Evolutionary conservation across 2,329 filamentous ascomycete species (phyloP), one percentile per base, ranked within the genome.

Genomic region (Ceratocystis huliohia): DNA sequence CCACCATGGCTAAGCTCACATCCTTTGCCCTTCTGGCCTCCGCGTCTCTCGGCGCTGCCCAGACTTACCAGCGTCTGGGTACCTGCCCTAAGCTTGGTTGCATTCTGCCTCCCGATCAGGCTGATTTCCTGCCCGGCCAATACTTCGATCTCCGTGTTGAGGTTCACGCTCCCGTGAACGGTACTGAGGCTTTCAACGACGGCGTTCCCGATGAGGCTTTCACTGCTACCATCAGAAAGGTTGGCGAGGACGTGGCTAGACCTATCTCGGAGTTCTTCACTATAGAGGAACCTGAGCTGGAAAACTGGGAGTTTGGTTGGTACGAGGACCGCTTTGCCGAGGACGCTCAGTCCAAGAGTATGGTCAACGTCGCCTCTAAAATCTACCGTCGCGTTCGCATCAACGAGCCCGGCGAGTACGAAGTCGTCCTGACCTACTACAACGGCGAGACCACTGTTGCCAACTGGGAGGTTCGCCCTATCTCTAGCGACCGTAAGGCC

Each of bases 231-330:
- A 87, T 94, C 70, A 78, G 80, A 67, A 91, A 88, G 76, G 82
- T 84, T 66, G 84, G 82, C 56, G 76, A 75, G 63, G 73, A 77
- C 4, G 10, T 41, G 67, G 73, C 82, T 30, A 76, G 83, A 73
- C 76, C 80, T 66, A 84, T 85, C 50, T 78, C 85, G 17, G 77
- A 84, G 50, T 91, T 84, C 76, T 93, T 94, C 77, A 79, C 80
- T n/a, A 72, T 88, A 45, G 72, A 81, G 1, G 88, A 93, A 74
- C 87, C 89, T 22, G 76, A 84, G 73, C 77, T 94, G 17, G 90
- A 95, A 79, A 86, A 80, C 69, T 95, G 90, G 90, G 82, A 85
- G 70, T 94, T 94, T 73, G 81, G 81, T n/a, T 94, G 88, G 88
- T 93, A 83, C 72, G 90, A 93, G 78, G 88, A 95, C 72, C 82